A percentile compares a stretch with the other conserved stretches of the same genome.
Evolutionary conservation across 768 basidiomycete genomes (phyloP).

Genomic region (Phlebiopsis gigantea): DNA sequence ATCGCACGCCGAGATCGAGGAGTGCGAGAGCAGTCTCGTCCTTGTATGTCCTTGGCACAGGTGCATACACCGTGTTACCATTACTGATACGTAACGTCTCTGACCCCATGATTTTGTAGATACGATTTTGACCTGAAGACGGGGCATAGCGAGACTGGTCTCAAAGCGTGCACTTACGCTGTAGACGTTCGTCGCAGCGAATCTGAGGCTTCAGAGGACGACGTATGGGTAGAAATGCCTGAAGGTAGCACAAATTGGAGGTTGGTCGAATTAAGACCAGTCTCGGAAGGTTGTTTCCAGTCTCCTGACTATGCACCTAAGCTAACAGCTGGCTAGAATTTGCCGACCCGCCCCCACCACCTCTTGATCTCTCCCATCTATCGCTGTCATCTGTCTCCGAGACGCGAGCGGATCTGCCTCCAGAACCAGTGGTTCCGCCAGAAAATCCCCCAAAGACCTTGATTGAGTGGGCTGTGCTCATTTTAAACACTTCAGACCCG

Average conservation of each 20-base stretch:
- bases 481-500: constrained; percentile 71
- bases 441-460: constrained; percentile 55
- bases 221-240: constrained; percentile 59
- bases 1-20: constrained; percentile 77
- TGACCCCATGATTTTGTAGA: constrained; percentile 26
- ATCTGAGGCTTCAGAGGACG: constrained; percentile 31
- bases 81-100: not conserved
- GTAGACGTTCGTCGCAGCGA: constrained; percentile 44
- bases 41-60: constrained; percentile 78
- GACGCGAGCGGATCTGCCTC: constrained; percentile 4
- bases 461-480: constrained; percentile 74
- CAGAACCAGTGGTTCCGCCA: constrained; percentile 45
- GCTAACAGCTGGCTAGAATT: constrained; percentile 38
- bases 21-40: constrained; percentile 50
- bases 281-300: constrained; percentile 55
- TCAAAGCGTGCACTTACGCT: constrained; percentile 61
- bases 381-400: constrained; percentile 12
- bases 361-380: constrained; percentile 20
- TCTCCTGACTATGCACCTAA: too few relatives aligned
- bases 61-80: constrained; percentile 26
- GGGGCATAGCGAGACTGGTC: constrained; percentile 65
- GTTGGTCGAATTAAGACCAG: constrained; percentile 61
- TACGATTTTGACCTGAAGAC: constrained; percentile 72
- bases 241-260: constrained; percentile 49
- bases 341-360: constrained; percentile 55